These are phyloP conservation scores for Discostella stelligeroides DNA, from an alignment of 108 stramenopile species.

Conservation along the genomic window DNA sequence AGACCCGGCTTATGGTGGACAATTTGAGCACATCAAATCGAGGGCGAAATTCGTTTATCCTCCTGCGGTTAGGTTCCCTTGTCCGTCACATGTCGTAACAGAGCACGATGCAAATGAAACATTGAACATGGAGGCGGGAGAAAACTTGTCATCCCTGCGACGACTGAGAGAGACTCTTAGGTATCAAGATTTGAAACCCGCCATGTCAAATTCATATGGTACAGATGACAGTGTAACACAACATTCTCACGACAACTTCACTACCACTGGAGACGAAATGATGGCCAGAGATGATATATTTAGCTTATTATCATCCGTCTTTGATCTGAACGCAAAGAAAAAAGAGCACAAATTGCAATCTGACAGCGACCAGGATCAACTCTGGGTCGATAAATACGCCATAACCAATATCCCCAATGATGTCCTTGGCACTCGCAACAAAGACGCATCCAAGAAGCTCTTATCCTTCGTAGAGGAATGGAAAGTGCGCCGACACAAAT, in stretches of 20 bases:
- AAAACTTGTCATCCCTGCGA: slow-evolving; percentile 1
- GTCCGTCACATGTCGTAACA: slow-evolving; percentile 41
- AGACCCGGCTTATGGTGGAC: no score
- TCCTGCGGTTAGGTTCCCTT: slow-evolving; percentile 27
- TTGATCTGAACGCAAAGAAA: neutral
- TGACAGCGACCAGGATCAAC: slow-evolving; percentile 4
- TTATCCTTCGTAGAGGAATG: slow-evolving; percentile 62
- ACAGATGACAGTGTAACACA: neutral
- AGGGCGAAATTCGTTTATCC: neutral
- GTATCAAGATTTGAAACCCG: slow-evolving; percentile 19
- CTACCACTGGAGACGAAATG: neutral
- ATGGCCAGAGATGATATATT: neutral
- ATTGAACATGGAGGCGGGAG: neutral
- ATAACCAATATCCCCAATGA: slow-evolving; percentile 46
- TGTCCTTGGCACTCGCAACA: slow-evolving; percentile 45
- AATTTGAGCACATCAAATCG: no score
- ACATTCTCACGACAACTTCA: slow-evolving; percentile 4
- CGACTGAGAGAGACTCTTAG: slow-evolving; percentile 9
- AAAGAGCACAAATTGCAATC: neutral
- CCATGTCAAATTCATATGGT: neutral
- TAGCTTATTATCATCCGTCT: slow-evolving; percentile 5
- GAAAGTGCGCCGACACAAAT: slow-evolving; percentile 60
- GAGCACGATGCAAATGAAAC: slow-evolving; percentile 1
- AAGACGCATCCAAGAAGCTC: slow-evolving; percentile 39
- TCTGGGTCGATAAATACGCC: slow-evolving; percentile 57